Percentiles rank a stretch among this genome's conserved stretches.
These are phyloP conservation scores for Funneliformis geosporum DNA, from an alignment of 192 early-diverging fungal species.

Conservation along the genomic window DNA sequence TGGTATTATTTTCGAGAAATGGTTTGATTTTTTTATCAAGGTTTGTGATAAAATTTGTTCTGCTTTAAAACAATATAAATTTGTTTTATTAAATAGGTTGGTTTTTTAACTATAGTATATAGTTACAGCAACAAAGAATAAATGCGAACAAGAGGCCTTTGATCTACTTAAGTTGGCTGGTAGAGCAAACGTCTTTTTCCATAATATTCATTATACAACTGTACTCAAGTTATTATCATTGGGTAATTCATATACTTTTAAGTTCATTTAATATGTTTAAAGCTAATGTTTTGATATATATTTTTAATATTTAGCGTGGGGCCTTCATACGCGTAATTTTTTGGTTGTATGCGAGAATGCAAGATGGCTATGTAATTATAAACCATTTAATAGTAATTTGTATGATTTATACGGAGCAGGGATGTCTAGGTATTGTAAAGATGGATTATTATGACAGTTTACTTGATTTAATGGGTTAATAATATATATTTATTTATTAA, in stretches of 20 bases:
- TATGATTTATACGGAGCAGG: conserved; percentile 55
- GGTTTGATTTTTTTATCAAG: conserved; percentile 66
- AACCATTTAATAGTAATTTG: conserved; percentile 41
- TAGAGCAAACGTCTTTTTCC: conserved; percentile 65
- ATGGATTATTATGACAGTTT: background rate
- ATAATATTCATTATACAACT: conserved; percentile 43
- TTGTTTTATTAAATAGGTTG: no score
- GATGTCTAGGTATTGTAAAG: conserved; percentile 41
- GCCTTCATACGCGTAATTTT: conserved; percentile 34
- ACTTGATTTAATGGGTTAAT: background rate
- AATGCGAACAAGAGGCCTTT: conserved; percentile 58
- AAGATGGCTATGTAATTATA: conserved; percentile 45
- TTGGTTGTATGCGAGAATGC: conserved; percentile 36
- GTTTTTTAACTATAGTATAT: conserved; percentile 49
- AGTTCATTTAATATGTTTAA: background rate
- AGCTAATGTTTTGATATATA: no score
- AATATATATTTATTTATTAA: background rate
- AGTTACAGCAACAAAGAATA: conserved; percentile 49
- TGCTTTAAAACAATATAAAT: no score
- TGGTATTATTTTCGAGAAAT: conserved; percentile 51
- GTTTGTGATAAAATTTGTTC: conserved; percentile 39
- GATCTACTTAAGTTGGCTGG: conserved; percentile 52
- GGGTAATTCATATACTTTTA: conserved; percentile 45
- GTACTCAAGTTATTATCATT: conserved; percentile 56
- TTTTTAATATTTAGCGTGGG: conserved; percentile 36